Conservation (phyloP, 371 early-diverging fungal species). For the Quaeritorhiza haematococci region DNA sequence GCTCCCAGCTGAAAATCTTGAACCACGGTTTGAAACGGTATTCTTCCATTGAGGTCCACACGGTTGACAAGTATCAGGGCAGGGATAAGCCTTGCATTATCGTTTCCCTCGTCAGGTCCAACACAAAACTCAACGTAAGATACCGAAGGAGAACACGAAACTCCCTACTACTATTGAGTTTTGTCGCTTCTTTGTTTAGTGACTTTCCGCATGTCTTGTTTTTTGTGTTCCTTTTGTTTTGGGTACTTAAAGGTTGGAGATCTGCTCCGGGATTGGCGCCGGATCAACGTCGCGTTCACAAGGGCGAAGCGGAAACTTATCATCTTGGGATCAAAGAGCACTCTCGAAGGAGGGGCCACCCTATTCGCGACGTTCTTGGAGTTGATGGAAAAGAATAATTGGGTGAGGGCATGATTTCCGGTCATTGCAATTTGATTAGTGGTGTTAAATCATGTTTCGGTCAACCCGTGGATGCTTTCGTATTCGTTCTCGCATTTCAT, state of each 20-base stretch:
- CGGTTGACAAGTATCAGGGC: constrained; percentile 91
- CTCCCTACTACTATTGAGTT: background rate
- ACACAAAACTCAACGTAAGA: constrained; percentile 59
- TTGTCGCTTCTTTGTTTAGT: background rate
- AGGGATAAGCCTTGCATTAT: constrained; percentile 87
- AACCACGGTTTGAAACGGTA: constrained; percentile 30
- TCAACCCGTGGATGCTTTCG: no score
- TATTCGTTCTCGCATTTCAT: no score
- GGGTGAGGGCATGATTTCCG: no score
- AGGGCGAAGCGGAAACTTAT: constrained; percentile 88
- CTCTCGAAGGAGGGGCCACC: constrained; percentile 43
- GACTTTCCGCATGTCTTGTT: constrained; percentile 3
- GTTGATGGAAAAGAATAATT: constrained; percentile 43
- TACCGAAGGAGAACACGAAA: background rate
- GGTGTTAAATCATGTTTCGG: background rate
- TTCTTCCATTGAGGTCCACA: constrained; percentile 38
- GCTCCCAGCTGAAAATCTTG: constrained; percentile 74
- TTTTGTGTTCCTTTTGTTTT: constrained; percentile 5
- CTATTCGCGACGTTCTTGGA: constrained; percentile 50
- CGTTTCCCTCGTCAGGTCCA: constrained; percentile 85
- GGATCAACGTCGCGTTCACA: constrained; percentile 97
- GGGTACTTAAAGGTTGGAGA: constrained; percentile 62
- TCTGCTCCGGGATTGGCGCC: constrained; percentile 83
- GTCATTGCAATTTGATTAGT: background rate
- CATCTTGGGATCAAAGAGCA: constrained; percentile 71